These are phyloP conservation scores for Chytridiales sp. DNA, from an alignment of 371 early-diverging fungal genomes.

Conservation along the genomic window DNA sequence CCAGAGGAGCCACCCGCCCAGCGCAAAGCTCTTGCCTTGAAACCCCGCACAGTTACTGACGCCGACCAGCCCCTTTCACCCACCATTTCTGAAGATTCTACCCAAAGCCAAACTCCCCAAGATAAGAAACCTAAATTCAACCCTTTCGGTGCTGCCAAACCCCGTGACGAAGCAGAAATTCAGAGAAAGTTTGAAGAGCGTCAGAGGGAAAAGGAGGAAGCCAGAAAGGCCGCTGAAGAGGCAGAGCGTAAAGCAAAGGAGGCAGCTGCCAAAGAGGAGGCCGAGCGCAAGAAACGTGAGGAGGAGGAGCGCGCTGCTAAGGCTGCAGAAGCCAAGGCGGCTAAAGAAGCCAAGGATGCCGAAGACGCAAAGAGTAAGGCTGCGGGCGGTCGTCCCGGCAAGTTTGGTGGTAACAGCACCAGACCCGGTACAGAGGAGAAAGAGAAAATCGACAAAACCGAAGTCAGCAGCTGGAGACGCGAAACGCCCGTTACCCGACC, in stretches of 20 bases:
- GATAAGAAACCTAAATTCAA: slow-evolving; percentile 55
- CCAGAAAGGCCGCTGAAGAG: slow-evolving; percentile 26
- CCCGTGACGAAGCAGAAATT: slow-evolving; percentile 71
- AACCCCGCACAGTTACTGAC: slow-evolving; percentile 62
- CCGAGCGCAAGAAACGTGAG: slow-evolving; percentile 19
- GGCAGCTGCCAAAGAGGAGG: slow-evolving; percentile 21
- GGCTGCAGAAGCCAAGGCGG: slow-evolving; percentile 11
- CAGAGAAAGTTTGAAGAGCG: slow-evolving; percentile 70
- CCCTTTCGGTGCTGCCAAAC: slow-evolving; percentile 82
- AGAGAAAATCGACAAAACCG: too few species aligned
- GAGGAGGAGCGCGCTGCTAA: slow-evolving; percentile 9
- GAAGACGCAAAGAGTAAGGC: slow-evolving; percentile 11
- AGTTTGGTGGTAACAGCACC: too few species aligned
- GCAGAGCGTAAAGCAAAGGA: slow-evolving; percentile 21
- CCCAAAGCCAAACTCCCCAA: slow-evolving; percentile 19
- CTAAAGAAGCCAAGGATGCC: slow-evolving; percentile 9
- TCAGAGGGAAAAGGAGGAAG: slow-evolving; percentile 38
- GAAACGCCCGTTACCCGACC: too few species aligned
- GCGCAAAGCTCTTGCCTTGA: slow-evolving; percentile 61
- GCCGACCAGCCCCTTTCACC: neutral
- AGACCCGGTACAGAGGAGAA: too few species aligned
- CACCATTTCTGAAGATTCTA: slow-evolving; percentile 4
- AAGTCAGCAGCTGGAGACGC: too few species aligned
- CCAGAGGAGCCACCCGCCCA: slow-evolving; percentile 4
- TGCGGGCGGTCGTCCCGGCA: too few species aligned